Evolutionary conservation across 2,329 filamentous ascomycete species (phyloP).

Genomic region (Lecanicillium sp.): DNA sequence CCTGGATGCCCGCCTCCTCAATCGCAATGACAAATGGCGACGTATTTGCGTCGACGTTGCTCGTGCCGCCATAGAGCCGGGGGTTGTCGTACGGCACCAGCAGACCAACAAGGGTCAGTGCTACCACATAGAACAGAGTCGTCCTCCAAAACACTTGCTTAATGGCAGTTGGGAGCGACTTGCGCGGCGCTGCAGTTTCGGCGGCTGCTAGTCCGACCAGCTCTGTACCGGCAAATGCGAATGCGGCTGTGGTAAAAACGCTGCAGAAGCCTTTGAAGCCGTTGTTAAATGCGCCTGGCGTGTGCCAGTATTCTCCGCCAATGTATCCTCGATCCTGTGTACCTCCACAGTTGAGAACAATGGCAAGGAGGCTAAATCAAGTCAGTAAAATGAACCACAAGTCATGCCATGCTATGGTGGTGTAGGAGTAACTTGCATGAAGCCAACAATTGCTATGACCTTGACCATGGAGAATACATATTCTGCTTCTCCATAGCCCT

Average conservation of each 20-base stretch:
- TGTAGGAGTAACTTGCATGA: slow-evolving; percentile 56
- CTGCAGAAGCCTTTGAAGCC: slow-evolving; percentile 69
- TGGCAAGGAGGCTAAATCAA: slow-evolving; percentile 58
- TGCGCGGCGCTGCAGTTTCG: slow-evolving; percentile 62
- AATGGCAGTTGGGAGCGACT: slow-evolving; percentile 69
- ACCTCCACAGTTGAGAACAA: slow-evolving; percentile 72
- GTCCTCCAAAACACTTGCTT: slow-evolving; percentile 90
- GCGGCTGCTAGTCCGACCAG: slow-evolving; percentile 63
- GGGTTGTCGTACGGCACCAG: slow-evolving; percentile 57
- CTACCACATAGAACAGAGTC: slow-evolving; percentile 74
- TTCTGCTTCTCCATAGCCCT: slow-evolving; percentile 84
- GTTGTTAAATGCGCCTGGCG: slow-evolving; percentile 72
- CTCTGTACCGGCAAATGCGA: slow-evolving; percentile 63
- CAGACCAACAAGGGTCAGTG: slow-evolving; percentile 66
- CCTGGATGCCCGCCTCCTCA: slow-evolving; percentile 65
- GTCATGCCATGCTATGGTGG: neutral
- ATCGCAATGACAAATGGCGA: slow-evolving; percentile 87
- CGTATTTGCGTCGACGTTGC: slow-evolving; percentile 48
- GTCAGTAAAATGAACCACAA: slow-evolving; percentile 4
- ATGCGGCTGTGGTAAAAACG: slow-evolving; percentile 63
- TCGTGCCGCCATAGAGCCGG: slow-evolving; percentile 24
- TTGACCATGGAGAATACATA: slow-evolving; percentile 85
- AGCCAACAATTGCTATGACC: slow-evolving; percentile 77
- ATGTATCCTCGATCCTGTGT: slow-evolving; percentile 63
- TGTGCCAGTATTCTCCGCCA: slow-evolving; percentile 62